phyloP scores from a whole-genome alignment of 306 rosid genomes.

The Lupinus albus region DNA sequence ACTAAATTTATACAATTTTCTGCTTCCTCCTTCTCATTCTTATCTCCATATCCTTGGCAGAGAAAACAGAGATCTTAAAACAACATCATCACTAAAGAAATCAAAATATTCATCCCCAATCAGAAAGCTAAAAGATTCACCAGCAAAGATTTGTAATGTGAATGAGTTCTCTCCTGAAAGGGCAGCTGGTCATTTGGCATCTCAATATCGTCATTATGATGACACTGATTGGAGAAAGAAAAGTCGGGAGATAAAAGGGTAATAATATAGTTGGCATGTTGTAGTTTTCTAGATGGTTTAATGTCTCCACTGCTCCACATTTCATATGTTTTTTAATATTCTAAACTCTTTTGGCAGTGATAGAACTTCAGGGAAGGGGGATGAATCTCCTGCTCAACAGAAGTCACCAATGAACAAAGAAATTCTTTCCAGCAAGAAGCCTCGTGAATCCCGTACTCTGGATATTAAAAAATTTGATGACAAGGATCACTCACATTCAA shows the following conservation, averaged over 20 bases:
- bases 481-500: slow-evolving; percentile 49
- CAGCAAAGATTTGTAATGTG: slow-evolving; percentile 46
- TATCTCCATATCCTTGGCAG: slow-evolving; percentile 41
- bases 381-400: slow-evolving; percentile 46
- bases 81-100: slow-evolving; percentile 50
- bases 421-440: slow-evolving; percentile 51
- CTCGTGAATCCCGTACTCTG: slow-evolving; percentile 44
- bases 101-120: slow-evolving; percentile 48
- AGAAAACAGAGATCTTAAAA: slow-evolving; percentile 49
- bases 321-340: slow-evolving; percentile 42
- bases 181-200: slow-evolving; percentile 37
- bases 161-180: slow-evolving; percentile 57
- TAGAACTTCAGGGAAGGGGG: slow-evolving; percentile 46
- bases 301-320: slow-evolving; percentile 12
- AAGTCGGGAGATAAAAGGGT: slow-evolving; percentile 56
- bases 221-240: slow-evolving; percentile 46
- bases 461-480: slow-evolving; percentile 56
- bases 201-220: slow-evolving; percentile 47
- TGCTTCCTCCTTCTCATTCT: slow-evolving; percentile 16
- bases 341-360: slow-evolving; percentile 54
- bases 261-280: slow-evolving; percentile 37
- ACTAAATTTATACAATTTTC: slow-evolving; percentile 26
- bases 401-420: slow-evolving; percentile 54
- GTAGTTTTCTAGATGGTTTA: slow-evolving; percentile 30
- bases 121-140: slow-evolving; percentile 50